Conservation (phyloP, 2,329 filamentous ascomycete species). For the Cordyceps cicadae region DNA sequence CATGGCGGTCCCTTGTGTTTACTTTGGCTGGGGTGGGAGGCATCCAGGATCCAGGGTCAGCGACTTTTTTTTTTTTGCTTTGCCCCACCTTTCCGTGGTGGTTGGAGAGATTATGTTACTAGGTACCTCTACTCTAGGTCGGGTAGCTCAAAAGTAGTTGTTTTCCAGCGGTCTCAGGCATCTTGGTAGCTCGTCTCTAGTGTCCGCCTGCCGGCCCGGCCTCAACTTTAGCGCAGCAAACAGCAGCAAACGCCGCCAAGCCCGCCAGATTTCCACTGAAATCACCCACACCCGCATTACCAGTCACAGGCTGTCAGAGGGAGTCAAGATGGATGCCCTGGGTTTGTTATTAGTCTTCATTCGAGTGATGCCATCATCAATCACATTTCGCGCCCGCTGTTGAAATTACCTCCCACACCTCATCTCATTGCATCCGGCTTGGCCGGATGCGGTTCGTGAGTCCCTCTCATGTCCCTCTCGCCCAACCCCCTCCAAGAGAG, state of each 20-base stretch:
- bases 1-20: conserved; percentile 6
- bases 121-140: too few relatives aligned
- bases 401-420: conserved; percentile 3
- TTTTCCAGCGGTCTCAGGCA: not conserved
- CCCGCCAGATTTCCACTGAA: not conserved
- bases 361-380: not conserved
- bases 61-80: conserved; percentile 10
- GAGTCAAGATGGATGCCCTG: not conserved
- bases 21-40: conserved; percentile 6
- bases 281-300: not conserved
- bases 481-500: not conserved
- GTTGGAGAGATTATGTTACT: not conserved
- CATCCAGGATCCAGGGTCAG: conserved; percentile 6
- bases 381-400: not conserved
- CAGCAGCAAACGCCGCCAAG: not conserved
- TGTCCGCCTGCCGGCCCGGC: not conserved
- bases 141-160: too few relatives aligned
- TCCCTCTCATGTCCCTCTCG: not conserved
- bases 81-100: not conserved
- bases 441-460: not conserved
- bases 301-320: too few relatives aligned
- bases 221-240: not conserved
- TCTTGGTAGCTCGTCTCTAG: not conserved
- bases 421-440: not conserved
- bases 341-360: not conserved